A percentile compares a stretch with the other conserved stretches of the same genome.
phyloP scores from a whole-genome alignment of 305 asterid species.

The Fraxinus paxiana region DNA sequence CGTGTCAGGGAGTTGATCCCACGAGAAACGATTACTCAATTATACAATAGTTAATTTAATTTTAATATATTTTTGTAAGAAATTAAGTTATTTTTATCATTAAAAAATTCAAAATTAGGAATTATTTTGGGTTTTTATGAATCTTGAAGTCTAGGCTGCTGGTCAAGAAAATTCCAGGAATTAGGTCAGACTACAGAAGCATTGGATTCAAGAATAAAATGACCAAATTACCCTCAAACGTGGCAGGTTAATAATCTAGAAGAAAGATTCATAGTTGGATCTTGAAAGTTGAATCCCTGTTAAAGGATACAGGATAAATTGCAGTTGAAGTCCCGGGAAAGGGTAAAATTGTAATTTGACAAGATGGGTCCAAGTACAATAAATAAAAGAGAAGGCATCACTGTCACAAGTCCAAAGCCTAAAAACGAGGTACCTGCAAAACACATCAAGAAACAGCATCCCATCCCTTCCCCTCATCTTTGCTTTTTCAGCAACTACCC shows the following conservation, averaged over 20 bases:
- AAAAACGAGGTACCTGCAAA: conserved; percentile 51
- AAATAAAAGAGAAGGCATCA: conserved; percentile 27
- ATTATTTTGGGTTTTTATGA: not conserved
- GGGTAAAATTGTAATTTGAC: conserved; percentile 34
- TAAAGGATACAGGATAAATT: not conserved
- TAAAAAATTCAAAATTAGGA: no score
- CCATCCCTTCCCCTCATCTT: conserved; percentile 21
- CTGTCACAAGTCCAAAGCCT: conserved; percentile 54
- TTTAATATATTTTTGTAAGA: no score
- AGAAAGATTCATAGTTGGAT: not conserved
- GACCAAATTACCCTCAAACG: not conserved
- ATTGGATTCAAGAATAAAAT: not conserved
- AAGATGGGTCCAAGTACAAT: conserved; percentile 3
- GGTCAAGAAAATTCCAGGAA: not conserved
- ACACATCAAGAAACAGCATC: conserved; percentile 33
- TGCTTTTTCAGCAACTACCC: conserved; percentile 42
- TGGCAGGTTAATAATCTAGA: not conserved
- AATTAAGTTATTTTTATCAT: no score
- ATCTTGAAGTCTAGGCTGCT: not conserved
- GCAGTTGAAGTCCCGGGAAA: not conserved
- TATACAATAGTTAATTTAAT: no score
- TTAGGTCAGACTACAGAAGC: not conserved
- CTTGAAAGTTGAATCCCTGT: not conserved
- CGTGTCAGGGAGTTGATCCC: no score
- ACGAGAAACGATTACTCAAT: no score